Percentiles rank a stretch among this genome's conserved stretches.
These are phyloP conservation scores for Cyclotella choctawhatcheeana DNA, from an alignment of 108 stramenopile species.

Conservation along the genomic window DNA sequence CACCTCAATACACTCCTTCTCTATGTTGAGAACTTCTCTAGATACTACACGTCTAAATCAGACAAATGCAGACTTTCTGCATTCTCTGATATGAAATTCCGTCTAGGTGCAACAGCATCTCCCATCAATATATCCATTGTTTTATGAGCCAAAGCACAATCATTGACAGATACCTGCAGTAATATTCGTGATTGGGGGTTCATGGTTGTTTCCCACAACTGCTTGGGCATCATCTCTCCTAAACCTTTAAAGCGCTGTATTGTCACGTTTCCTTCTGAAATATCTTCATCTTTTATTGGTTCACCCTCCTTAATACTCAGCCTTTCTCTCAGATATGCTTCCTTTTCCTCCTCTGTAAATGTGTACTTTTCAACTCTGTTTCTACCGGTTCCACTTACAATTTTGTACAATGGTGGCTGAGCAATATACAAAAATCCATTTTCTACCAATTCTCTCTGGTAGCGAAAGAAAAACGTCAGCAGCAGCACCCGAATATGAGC, in stretches of 20 bases:
- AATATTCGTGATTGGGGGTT: conserved; percentile 83
- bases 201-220: conserved; percentile 97
- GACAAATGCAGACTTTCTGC: conserved; percentile 76
- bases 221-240: conserved; percentile 97
- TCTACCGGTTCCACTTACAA: conserved; percentile 73
- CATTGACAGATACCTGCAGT: conserved; percentile 86
- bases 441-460: conserved; percentile 91
- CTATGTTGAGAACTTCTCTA: background rate
- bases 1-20: too few species aligned
- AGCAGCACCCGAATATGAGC: conserved; percentile 96
- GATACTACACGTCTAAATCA: conserved; percentile 85
- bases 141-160: conserved; percentile 86
- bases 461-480: conserved; percentile 94
- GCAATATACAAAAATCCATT: conserved; percentile 93
- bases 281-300: conserved; percentile 39
- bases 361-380: conserved; percentile 63
- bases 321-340: conserved; percentile 51
- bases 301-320: conserved; percentile 44
- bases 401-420: conserved; percentile 95
- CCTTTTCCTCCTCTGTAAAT: conserved; percentile 72
- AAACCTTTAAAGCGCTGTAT: conserved; percentile 90
- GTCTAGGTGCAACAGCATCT: conserved; percentile 84
- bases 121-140: conserved; percentile 92
- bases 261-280: conserved; percentile 63
- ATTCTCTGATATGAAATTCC: conserved; percentile 83